A percentile compares a stretch with the other conserved stretches of the same genome.
These are phyloP conservation scores for Mycena haematopus DNA, from an alignment of 768 basidiomycete species.

Conservation along the genomic window DNA sequence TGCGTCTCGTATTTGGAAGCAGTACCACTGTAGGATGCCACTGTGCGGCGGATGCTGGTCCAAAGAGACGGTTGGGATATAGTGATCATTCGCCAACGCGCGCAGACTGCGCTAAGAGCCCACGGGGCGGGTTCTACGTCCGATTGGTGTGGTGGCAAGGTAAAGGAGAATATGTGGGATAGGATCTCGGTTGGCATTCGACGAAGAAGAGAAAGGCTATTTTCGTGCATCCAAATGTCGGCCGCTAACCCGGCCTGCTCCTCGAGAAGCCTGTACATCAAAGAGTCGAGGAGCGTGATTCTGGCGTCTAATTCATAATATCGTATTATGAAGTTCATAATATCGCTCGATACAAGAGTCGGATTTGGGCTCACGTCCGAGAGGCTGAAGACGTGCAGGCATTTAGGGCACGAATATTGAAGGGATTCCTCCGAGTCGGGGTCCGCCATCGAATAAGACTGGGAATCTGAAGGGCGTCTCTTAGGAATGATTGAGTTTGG, in stretches of 20 bases:
- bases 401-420: too few species aligned
- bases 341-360: neutral
- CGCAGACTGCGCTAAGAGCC: conserved; percentile 3
- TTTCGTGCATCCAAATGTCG: neutral
- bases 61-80: conserved; percentile 4
- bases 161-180: conserved; percentile 3
- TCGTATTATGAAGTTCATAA: conserved; percentile 2
- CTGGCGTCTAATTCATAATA: neutral
- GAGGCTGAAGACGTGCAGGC: too few species aligned
- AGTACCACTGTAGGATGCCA: neutral
- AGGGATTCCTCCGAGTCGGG: too few species aligned
- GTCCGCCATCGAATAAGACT: too few species aligned
- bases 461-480: too few species aligned
- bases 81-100: conserved; percentile 6
- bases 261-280: neutral
- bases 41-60: neutral
- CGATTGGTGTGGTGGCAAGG: neutral
- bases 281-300: neutral
- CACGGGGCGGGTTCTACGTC: neutral
- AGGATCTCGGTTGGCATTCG: conserved; percentile 3
- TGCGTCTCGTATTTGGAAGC: neutral
- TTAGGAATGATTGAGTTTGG: too few species aligned
- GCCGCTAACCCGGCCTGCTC: neutral
- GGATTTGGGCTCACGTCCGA: too few species aligned
- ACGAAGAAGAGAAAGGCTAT: neutral